These are phyloP conservation scores for Tephrocybe sp. DNA, from an alignment of 768 basidiomycete genomes.

Conservation along the genomic window DNA sequence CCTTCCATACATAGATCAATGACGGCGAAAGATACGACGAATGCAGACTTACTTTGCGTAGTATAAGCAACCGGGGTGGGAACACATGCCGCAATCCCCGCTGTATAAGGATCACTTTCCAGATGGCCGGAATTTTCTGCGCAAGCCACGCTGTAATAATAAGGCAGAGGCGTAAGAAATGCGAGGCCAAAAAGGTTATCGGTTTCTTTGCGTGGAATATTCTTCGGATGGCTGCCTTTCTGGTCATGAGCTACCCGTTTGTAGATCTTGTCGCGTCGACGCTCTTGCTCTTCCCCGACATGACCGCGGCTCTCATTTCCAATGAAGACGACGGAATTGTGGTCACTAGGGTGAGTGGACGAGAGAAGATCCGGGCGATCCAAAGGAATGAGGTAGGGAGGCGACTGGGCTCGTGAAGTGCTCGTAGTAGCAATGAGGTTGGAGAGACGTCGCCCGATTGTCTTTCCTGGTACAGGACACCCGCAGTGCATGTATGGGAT, in stretches of 20 bases:
- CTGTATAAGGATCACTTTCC: background rate
- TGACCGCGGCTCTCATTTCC: background rate
- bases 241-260: background rate
- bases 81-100: background rate
- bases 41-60: background rate
- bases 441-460: constrained; percentile 40
- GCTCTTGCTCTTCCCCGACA: background rate
- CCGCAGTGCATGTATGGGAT: constrained; percentile 60
- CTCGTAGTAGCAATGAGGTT: constrained; percentile 25
- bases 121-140: background rate
- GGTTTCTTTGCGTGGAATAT: background rate
- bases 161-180: background rate
- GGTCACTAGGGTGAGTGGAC: constrained; percentile 58
- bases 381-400: constrained; percentile 28
- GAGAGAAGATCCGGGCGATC: constrained; percentile 36
- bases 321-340: constrained; percentile 37
- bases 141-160: background rate
- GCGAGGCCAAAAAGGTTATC: background rate
- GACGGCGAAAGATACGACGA: too few relatives aligned
- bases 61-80: background rate
- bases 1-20: background rate
- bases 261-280: background rate
- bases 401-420: constrained; percentile 16
- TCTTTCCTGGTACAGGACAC: constrained; percentile 49
- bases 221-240: background rate